Percentiles rank a stretch among this genome's conserved stretches.
These are phyloP conservation scores for Leishmania mexicana DNA, from an alignment of 208 protist species.

Conservation along the genomic window DNA sequence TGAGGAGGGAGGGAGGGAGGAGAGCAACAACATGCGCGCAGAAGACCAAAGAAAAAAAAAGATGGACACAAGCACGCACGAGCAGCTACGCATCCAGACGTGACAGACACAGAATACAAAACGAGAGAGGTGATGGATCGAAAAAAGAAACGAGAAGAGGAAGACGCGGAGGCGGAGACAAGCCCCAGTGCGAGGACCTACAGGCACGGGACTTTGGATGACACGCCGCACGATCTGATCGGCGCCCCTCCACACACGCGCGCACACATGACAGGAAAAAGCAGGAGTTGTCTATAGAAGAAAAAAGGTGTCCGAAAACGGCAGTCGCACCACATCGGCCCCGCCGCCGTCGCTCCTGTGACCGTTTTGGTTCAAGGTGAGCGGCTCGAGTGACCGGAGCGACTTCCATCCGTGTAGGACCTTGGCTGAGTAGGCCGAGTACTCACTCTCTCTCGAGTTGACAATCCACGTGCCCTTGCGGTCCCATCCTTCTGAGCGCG, in stretches of 20 bases:
- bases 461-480: neutral
- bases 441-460: neutral
- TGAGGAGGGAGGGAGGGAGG: neutral
- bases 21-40: neutral
- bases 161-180: neutral
- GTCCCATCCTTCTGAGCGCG: neutral
- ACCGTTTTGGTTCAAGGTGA: neutral
- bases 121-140: neutral
- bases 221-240: neutral
- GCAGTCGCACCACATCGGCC: neutral
- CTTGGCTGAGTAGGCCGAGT: neutral
- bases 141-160: neutral
- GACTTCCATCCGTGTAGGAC: neutral
- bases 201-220: neutral
- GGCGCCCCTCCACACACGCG: neutral
- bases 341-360: neutral
- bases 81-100: neutral
- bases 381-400: neutral
- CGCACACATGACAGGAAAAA: neutral
- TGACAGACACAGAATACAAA: neutral
- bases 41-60: neutral
- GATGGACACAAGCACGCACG: neutral
- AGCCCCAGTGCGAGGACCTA: neutral
- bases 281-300: neutral
- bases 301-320: neutral